Conservation (phyloP, 2,329 filamentous ascomycete genomes). For the Fonsecaea pedrosoi region DNA sequence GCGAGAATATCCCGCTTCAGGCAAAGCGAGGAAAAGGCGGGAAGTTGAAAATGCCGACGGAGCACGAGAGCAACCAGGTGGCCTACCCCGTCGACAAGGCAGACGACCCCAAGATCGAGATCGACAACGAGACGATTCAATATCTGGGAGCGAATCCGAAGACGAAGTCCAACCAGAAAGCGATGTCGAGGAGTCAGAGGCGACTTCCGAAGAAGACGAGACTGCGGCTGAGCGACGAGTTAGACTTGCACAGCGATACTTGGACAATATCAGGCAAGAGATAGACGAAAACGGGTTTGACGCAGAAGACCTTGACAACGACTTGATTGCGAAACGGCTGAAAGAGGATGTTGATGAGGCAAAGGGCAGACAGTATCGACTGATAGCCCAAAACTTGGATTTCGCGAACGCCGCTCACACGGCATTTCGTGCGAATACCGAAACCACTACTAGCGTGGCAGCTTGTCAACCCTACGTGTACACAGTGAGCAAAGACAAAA, state of each 20-base stretch:
- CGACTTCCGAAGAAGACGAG: constrained; percentile 67
- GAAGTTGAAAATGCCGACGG: constrained; percentile 50
- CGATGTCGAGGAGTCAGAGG: constrained; percentile 65
- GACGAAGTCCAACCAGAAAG: constrained; percentile 66
- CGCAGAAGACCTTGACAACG: constrained; percentile 89
- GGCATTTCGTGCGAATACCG: constrained; percentile 79
- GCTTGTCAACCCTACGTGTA: constrained; percentile 81
- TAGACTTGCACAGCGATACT: constrained; percentile 86
- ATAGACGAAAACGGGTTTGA: constrained; percentile 88
- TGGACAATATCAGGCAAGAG: constrained; percentile 86
- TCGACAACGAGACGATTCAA: constrained; percentile 72
- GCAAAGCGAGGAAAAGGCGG: constrained; percentile 55
- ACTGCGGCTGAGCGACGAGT: constrained; percentile 88
- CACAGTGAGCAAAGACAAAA: constrained; percentile 84
- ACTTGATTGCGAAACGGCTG: constrained; percentile 87
- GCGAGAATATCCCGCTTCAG: constrained; percentile 60
- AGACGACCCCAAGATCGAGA: constrained; percentile 51
- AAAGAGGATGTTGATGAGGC: constrained; percentile 90
- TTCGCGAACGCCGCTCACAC: constrained; percentile 72
- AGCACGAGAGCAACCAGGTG: constrained; percentile 50
- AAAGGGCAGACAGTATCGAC: constrained; percentile 87
- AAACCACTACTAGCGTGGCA: constrained; percentile 79
- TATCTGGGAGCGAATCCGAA: constrained; percentile 81
- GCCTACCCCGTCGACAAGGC: constrained; percentile 41
- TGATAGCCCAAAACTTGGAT: constrained; percentile 75